phyloP scores from a whole-genome alignment of 1,284 basidiomycete genomes.

The Cutaneotrichosporon sp. region DNA sequence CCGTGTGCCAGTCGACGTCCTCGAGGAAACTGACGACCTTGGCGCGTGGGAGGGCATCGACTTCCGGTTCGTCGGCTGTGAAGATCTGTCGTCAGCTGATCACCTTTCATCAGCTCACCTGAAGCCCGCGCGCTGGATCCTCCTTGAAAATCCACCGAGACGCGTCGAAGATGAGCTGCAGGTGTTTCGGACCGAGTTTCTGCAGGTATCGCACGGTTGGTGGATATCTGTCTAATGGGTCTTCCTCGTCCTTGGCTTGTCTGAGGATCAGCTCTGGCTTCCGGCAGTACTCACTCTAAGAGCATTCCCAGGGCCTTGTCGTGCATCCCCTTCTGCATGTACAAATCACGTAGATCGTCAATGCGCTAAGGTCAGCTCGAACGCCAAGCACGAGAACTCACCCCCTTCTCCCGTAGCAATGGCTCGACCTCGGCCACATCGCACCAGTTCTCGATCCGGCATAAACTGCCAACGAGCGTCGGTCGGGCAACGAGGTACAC shows the following conservation, averaged over 20 bases:
- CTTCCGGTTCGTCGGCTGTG: conserved; percentile 75
- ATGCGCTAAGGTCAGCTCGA: conserved; percentile 62
- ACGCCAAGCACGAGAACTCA: conserved; percentile 43
- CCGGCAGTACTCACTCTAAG: conserved; percentile 58
- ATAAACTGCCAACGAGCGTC: conserved; percentile 76
- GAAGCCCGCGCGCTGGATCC: conserved; percentile 66
- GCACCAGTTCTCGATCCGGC: conserved; percentile 93
- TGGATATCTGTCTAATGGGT: conserved; percentile 69
- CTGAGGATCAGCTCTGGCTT: conserved; percentile 49
- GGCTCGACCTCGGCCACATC: conserved; percentile 93
- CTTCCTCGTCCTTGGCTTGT: conserved; percentile 70
- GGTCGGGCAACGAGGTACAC: conserved; percentile 82
- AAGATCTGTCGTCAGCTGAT: conserved; percentile 64
- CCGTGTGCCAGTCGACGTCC: conserved; percentile 61
- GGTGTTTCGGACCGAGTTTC: conserved; percentile 74
- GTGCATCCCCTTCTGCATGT: conserved; percentile 94
- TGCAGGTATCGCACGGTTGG: conserved; percentile 88
- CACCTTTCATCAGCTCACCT: conserved; percentile 52
- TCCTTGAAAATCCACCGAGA: conserved; percentile 79
- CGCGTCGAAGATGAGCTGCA: conserved; percentile 71
- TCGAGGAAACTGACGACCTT: conserved; percentile 74
- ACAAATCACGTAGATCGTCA: conserved; percentile 83
- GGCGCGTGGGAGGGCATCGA: conserved; percentile 68
- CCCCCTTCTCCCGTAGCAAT: conserved; percentile 72
- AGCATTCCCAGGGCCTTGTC: conserved; percentile 77